Conservation (phyloP, 345 rosid species). For the Salix koriyanagi region DNA sequence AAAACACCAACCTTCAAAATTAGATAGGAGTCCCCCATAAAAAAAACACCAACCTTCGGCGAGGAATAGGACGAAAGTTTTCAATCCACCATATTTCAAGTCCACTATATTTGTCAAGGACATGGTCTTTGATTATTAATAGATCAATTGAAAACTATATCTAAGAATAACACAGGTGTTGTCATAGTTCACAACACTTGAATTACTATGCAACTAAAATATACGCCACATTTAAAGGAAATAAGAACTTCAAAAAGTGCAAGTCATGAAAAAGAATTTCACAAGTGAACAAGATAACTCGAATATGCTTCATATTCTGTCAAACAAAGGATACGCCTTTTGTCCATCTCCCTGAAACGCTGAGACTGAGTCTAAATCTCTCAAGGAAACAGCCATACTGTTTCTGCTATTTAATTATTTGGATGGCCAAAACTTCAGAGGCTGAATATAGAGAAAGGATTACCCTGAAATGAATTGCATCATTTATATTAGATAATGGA, state of each 20-base stretch:
- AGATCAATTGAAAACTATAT: no score
- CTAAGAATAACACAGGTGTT: no score
- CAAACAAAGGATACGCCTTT: conserved; percentile 81
- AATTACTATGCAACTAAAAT: background rate
- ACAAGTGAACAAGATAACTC: background rate
- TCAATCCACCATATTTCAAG: no score
- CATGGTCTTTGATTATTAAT: no score
- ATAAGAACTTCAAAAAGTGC: background rate
- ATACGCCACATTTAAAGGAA: background rate
- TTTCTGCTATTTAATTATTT: conserved; percentile 29
- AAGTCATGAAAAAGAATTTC: background rate
- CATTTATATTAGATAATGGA: no score
- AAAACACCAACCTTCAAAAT: no score
- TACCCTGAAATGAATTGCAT: no score
- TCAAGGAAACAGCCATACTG: conserved; percentile 93
- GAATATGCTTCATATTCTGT: conserved; percentile 11
- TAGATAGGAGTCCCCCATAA: no score
- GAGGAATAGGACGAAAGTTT: no score
- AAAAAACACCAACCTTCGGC: no score
- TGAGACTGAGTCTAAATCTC: conserved; percentile 82
- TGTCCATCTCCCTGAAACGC: conserved; percentile 92
- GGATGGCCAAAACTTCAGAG: conserved; percentile 16
- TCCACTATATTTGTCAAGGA: no score
- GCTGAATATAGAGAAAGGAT: no score
- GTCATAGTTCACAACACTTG: conserved; percentile 11